Evolutionary conservation across 306 rosid genomes (phyloP), one percentile per base, ranked within the genome.

Genomic region (Delonix regia): DNA sequence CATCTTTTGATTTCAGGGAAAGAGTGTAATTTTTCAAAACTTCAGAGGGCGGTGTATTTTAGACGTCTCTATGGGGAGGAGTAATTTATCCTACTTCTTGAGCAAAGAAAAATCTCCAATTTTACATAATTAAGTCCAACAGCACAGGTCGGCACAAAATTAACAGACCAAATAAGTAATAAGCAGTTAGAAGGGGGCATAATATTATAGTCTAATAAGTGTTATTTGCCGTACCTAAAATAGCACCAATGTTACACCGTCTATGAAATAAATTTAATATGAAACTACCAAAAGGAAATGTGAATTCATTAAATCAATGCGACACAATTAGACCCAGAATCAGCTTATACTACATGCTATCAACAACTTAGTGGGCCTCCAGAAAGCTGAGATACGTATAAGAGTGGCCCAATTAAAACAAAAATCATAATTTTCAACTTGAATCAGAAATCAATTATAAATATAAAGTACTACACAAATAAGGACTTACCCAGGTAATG

Each of bases 401-500:
- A 39, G 21, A 53, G 57, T 52, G 8, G 41, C 60, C 57, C 38
- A 67, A 67, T 12, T 57, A 68, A 25, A n/a, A 77, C 69, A 28
- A 28, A 15, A 28, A 14, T 33, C 12, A 18, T 62, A 33, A 13
- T 30, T n/a, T 16, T 30, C 42, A 36, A 51, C 27, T 61, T 34
- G 47, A 44, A 44, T 30, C 6, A 4, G 14, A 25, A 66, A 67
- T 57, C 45, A 51, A 16, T 16, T 28, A 13, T 51, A 74, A 9
- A 18, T 18, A 47, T 34, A 24, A 70, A 73, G n/a, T 30, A 67
- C 7, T 8, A 60, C 62, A 61, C 14, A 44, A 67, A 39, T 69
- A 44, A 67, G 56, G 52, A 63, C 88, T 75, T 83, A 96, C 99
- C 98, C 98, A 93, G 70, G 99, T 91, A 81, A 96, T 96, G 83